Evolutionary conservation across 345 rosid genomes (phyloP), one percentile per base, ranked within the genome.

Genomic region (Anastatica hierochuntica): DNA sequence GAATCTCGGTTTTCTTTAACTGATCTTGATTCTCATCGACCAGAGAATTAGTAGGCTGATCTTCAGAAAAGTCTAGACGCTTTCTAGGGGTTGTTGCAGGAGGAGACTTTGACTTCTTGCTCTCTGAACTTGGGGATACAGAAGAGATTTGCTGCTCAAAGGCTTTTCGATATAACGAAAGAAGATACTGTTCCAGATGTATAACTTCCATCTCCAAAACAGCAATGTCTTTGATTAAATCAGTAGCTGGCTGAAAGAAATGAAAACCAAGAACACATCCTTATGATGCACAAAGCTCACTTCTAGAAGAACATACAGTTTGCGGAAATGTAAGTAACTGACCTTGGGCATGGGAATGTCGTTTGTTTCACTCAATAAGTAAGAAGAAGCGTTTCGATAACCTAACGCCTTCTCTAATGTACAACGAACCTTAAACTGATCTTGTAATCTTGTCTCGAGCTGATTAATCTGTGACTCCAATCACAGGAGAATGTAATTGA

Each of bases 181-280:
- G 94, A 74, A 92, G 98, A 64, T 85, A 78, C 31, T 88, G 97
- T 37, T 92, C 98, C 66, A 92, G 61, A 70, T 88, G 67, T 36
- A 78, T 84, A 26, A 92, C 97, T 76, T 92, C 98, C 79, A 85
- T 66, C 76, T 92, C 97, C 26, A 92, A 64, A 26, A 83, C 87
- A 0, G 95, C 83, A 19, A 85, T 81, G 67, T 88, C 97, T 72
- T 79, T 92, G 47, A 92, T 88, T 53, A 92, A 58, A 62, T 88
- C 83, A 40, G 77, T 77, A 53, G 94, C 90, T 18, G 90, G 81
- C 95, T 92, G 80, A 43, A 2, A 35, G 14, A 58, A 53, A 26
- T n/a, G 15, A 38, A 33, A 19, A 31, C 20, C 44, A 46, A 54
- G 18, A 60, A 47, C 16, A 8, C 41, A 53, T 39, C 23, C 8